Evolutionary conservation across 208 protist genomes (phyloP), one percentile per base, ranked within the genome.

Genomic region (Acanthamoeba healyi): DNA sequence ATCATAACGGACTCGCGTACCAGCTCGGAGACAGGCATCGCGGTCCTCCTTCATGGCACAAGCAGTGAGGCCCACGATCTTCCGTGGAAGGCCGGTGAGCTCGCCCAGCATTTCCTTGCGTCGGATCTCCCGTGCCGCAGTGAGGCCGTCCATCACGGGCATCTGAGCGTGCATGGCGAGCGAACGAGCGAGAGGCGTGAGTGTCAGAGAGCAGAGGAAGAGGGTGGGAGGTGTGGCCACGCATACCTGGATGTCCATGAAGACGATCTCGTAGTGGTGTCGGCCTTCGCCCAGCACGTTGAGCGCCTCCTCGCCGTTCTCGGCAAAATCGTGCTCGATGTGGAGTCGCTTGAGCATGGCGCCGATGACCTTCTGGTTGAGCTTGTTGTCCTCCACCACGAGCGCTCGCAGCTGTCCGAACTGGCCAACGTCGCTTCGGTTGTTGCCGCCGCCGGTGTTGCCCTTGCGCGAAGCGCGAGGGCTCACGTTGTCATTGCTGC

Each of bases 171-270:
- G 5, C 49, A 51, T 82, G 12, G 42, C 22, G n/a, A 24, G 49
- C 49, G 51, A 56, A 17, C 15, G 51, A 56, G 51, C 51, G 12
- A 56, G 1, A 7, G 15, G 15, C 15, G 15, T 34, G n/a, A 65
- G 26, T 2, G 34, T 34, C 5, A 7, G 10, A 34, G 2, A 40
- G 29, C 36, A 29, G 24, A 36, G 22, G 15, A 54, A 32, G 74
- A 51, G 34, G 44, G 4, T 12, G n/a, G 36, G 65, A 2, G 36
- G 36, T 34, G 17, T 36, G 14, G 36, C 6, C 1, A 74, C 22
- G 34, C n/a, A 72, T 58, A 87, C 79, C 49, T 87, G 79, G 12
- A 87, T 40, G 46, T 87, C 79, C 79, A 87, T 87, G 79, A 87
- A 87, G 0, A 87, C 49, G 49, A 87, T 32, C 15, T 87, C 79